phyloP scores from a whole-genome alignment of 2,329 filamentous ascomycete species.

The Paracoccidioides brasiliensis region DNA sequence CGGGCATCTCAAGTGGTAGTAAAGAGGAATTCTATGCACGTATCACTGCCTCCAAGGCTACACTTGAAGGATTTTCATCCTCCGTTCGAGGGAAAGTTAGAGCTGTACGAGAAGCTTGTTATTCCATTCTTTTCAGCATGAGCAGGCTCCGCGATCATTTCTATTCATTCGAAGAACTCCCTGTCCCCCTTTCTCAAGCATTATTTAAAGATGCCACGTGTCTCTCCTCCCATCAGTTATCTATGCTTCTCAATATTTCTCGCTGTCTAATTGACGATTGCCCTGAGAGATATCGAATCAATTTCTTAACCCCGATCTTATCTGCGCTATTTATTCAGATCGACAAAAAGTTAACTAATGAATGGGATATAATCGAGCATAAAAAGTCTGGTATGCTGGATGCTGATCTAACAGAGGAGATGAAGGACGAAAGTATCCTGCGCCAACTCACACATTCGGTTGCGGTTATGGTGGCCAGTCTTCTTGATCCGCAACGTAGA shows the following conservation, averaged over 20 bases:
- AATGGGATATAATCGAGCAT: constrained; percentile 67
- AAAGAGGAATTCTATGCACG: constrained; percentile 93
- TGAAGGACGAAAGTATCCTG: constrained; percentile 94
- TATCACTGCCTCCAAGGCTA: constrained; percentile 76
- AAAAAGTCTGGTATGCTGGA: constrained; percentile 48
- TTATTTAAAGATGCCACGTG: constrained; percentile 71
- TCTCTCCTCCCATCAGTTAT: constrained; percentile 84
- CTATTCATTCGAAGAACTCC: constrained; percentile 77
- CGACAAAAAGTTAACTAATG: constrained; percentile 70
- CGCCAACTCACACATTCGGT: constrained; percentile 85
- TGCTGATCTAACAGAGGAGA: constrained; percentile 81
- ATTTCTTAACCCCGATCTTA: constrained; percentile 76
- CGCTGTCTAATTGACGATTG: constrained; percentile 86
- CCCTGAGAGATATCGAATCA: constrained; percentile 59
- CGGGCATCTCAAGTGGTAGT: constrained; percentile 87
- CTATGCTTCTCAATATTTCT: constrained; percentile 80
- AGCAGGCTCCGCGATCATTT: constrained; percentile 76
- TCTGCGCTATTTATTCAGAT: constrained; percentile 72
- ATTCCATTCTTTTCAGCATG: constrained; percentile 89
- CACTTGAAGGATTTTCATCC: constrained; percentile 85
- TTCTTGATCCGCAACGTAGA: constrained; percentile 61
- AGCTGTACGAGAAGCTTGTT: constrained; percentile 82
- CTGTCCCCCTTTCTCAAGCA: constrained; percentile 67
- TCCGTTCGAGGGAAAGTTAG: constrained; percentile 80
- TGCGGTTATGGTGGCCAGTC: constrained; percentile 78